Base-by-base conservation (phyloP, 768 basidiomycete species). In the Lactifluus echinatus region DNA sequence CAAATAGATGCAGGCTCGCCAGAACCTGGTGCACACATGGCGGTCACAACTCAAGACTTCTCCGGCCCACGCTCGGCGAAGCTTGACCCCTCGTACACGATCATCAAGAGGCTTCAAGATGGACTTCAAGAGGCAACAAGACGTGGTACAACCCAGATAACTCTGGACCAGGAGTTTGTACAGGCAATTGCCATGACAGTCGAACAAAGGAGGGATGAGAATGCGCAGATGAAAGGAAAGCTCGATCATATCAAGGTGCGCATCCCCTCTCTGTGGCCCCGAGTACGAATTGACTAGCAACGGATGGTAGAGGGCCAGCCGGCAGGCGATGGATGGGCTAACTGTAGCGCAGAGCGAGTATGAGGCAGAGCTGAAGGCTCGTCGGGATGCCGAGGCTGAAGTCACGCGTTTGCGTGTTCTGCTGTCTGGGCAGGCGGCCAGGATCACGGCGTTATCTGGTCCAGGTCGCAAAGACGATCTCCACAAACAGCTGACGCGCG, bases 331-430 rank as follows among this genome's bases (percentile, higher is more conserved):
- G 54, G 88, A 93, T 60, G 96, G 96, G 40, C 75, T 99, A 40
- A 85, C 85, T 0, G 93, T 94, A 24, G 93, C 95, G 2, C 89
- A 93, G 64, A 85, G 87, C 42, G 96, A 98, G 67, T 97, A 95
- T 67, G 94, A 97, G 67, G 82, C 82, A 50, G 96, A 98, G 70
- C 77, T 93, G 34, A 84, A 88, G 56, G 83, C 85, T 21, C 81
- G 95, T 19, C 82, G 90, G 17, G 93, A 97, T 61, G 88, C 90
- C 1, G 93, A 98, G 71, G 85, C 89, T 0, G 93, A 97, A 72
- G 89, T 97, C 56, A 86, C 87, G 23, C 80, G 89, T 40, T 74
- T 99, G 24, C 76, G 90, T 42, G 83, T 92, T 29, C 77, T 94
- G 50, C 76, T 98, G 21, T 89, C 93, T 55, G 91, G 92, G 5